phyloP scores from a whole-genome alignment of 805 yeast genomes.

The Spencermartinsiella europaea region DNA sequence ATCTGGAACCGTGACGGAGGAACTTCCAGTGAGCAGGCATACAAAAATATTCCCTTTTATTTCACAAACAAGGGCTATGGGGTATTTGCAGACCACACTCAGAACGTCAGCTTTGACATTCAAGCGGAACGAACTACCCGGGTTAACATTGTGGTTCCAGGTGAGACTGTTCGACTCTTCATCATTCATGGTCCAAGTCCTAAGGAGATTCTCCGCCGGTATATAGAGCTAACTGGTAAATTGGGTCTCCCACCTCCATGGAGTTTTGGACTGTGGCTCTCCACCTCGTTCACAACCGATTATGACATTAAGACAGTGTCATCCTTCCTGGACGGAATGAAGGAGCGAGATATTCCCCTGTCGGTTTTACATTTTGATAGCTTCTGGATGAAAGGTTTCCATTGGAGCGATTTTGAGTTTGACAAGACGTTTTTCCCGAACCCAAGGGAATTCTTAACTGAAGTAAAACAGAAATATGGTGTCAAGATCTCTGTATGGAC shows the following conservation, averaged over 20 bases:
- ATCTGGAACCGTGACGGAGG: slow-evolving; percentile 39
- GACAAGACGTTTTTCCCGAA: slow-evolving; percentile 35
- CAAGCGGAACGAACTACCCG: slow-evolving; percentile 37
- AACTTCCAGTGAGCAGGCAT: slow-evolving; percentile 35
- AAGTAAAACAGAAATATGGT: slow-evolving; percentile 30
- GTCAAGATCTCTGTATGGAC: slow-evolving; percentile 37
- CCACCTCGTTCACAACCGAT: slow-evolving; percentile 37
- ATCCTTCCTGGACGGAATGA: slow-evolving; percentile 35
- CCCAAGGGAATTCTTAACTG: slow-evolving; percentile 26
- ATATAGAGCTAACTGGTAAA: slow-evolving; percentile 32
- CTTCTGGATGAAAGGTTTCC: slow-evolving; percentile 39
- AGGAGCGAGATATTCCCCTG: slow-evolving; percentile 34
- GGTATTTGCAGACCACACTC: slow-evolving; percentile 33
- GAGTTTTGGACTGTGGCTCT: slow-evolving; percentile 38
- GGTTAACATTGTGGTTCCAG: slow-evolving; percentile 34
- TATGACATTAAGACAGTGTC: slow-evolving; percentile 35
- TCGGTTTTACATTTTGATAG: slow-evolving; percentile 37
- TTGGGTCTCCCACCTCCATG: slow-evolving; percentile 38
- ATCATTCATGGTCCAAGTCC: slow-evolving; percentile 34
- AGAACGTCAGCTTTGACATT: slow-evolving; percentile 33
- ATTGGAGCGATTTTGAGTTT: slow-evolving; percentile 39
- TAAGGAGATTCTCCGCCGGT: slow-evolving; percentile 30
- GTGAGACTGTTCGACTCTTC: slow-evolving; percentile 31
- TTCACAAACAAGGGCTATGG: slow-evolving; percentile 35
- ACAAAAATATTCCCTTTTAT: slow-evolving; percentile 36